Conservation (phyloP, 306 rosid species). For the Sphenostylis stenocarpa region DNA sequence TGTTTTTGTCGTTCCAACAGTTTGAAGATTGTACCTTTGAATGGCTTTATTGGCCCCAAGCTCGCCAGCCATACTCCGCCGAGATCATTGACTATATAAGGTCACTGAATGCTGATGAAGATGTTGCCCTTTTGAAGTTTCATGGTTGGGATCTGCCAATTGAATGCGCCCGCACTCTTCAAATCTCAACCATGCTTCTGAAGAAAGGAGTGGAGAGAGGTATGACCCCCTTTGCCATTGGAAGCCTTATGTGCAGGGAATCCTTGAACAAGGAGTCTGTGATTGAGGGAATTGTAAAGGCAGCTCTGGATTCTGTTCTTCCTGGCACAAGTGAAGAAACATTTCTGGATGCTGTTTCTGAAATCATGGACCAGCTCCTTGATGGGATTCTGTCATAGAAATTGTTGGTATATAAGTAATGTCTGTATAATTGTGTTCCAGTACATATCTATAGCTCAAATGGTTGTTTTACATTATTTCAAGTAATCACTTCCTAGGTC, state of each 20-base stretch:
- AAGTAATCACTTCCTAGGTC: constrained; percentile 24
- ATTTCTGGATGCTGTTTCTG: constrained; percentile 72
- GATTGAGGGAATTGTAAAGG: constrained; percentile 81
- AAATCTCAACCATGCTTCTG: constrained; percentile 91
- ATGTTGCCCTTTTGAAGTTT: constrained; percentile 76
- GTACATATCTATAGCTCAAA: constrained; percentile 43
- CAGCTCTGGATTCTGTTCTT: constrained; percentile 66
- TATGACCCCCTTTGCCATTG: constrained; percentile 76
- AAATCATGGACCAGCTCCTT: constrained; percentile 71
- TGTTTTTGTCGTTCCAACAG: constrained; percentile 45
- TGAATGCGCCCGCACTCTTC: constrained; percentile 79
- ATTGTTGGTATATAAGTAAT: constrained; percentile 30
- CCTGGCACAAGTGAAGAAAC: constrained; percentile 78
- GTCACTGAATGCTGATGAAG: constrained; percentile 79
- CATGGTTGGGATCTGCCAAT: constrained; percentile 82
- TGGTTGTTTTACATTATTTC: constrained; percentile 31
- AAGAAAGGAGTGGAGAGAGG: constrained; percentile 85
- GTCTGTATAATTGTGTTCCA: constrained; percentile 41
- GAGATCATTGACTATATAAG: constrained; percentile 70
- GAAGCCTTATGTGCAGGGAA: constrained; percentile 78
- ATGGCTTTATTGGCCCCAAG: constrained; percentile 99
- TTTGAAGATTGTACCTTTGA: constrained; percentile 96
- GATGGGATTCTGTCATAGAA: constrained; percentile 39
- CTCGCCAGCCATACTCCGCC: constrained; percentile 63
- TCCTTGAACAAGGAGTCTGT: constrained; percentile 69